Evolutionary conservation across 2,329 filamentous ascomycete genomes (phyloP), one percentile per base, ranked within the genome.

Genomic region (Albophoma yamanashiensis): DNA sequence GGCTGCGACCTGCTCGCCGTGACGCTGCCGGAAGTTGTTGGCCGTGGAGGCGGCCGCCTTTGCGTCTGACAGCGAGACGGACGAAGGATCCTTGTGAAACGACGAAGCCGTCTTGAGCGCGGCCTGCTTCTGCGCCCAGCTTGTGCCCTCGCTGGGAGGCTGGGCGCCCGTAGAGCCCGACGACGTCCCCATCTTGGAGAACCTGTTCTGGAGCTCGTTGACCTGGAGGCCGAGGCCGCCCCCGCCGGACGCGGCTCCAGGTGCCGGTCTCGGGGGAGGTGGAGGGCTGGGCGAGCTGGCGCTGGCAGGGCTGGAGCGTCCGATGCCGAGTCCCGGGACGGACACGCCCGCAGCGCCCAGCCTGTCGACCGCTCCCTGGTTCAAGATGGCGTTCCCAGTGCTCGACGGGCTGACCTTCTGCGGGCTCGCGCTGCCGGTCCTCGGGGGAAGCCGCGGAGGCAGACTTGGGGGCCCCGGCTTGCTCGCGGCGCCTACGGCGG

Each of bases 241-340:
- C 14, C 27, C 58, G 57, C 56, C 58, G 11, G 64, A 25, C 61
- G 64, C 42, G 59, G 65, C 52, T 64, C 63, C 40, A 64, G 67
- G 55, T 56, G 63, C 45, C 9, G 65, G 62, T 57, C 66, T 67
- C 50, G 66, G 65, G 27, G 70, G 65, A 36, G 70, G 69, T 57
- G 67, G 64, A 36, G 67, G 68, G 58, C 68, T 64, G 61, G 69
- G 65, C 45, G 69, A 65, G 50, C 65, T 61, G 52, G 67, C 62
- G 59, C 66, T 62, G 64, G 69, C 56, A 68, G 71, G 60, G 64
- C 69, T 65, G 67, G 62, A 64, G 65, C 68, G 66, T 60, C 85
- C 86, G 62, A 96, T 95, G 6, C 89, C 89, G 4, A 96, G 77
- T 0, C 82, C 88, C 0, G 91, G 88, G 0, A 96, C 90, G 0